Evolutionary conservation across 352 stramenopile species (phyloP), one percentile per base, ranked within the genome.

Genomic region (Halophytophthora batemanensis): DNA sequence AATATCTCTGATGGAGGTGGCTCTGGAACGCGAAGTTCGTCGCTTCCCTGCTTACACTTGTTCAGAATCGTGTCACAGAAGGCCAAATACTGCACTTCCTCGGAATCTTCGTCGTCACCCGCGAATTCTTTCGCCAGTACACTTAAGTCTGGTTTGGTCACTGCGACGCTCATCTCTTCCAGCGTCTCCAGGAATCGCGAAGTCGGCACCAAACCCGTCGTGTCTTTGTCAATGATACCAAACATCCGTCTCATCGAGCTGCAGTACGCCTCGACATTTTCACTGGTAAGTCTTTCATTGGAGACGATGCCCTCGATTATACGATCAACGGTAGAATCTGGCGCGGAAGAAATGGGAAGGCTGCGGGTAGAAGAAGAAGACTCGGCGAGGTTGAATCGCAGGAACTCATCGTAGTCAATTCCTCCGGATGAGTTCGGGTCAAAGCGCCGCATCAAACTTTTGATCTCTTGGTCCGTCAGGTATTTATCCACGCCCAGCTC

Each of bases 241-340:
- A 90, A 90, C 79, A 88, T 93, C 33, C 82, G 69, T 38, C 88
- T 87, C 17, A 93, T 53, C 12, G 81, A 87, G 12, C 61, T 69
- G 47, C 77, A 86, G 45, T 83, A 93, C 1, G 71, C 67, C 14
- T 40, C 55, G 18, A 75, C 61, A 15, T 67, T 84, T 25, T 57
- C 53, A 1, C 50, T 40, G 0, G 74, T 78, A 4, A 93, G 64
- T 10, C 61, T 46, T 52, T 90, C 80, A 23, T 71, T 64, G 12
- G 61, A 52, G 7, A 78, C 50, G 14, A 90, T 82, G 14, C 69
- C 65, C 39, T 77, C 54, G 14, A 88, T 38, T 40, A 87, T 76
- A 3, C 53, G 56, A 11, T 80, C 67, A 1, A 75, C 50, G 31
- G 66, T 69, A 2, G 64, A 47, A 53, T 69, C 58, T 1, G 61